Conservation (phyloP, 176 grass and related monocot genomes). For the Hordeum marinum region DNA sequence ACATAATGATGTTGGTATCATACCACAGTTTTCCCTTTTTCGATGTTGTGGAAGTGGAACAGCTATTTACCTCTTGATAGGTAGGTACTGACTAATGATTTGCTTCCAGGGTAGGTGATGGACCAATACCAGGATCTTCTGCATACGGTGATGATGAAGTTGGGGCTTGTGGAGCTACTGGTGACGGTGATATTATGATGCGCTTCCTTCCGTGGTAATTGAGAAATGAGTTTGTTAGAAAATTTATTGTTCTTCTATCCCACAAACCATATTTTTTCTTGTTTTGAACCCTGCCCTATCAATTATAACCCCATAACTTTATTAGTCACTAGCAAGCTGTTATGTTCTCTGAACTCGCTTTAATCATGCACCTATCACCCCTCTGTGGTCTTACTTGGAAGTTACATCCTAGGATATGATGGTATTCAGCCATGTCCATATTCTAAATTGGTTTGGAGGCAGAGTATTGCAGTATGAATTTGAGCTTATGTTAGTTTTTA, state of each 20-base stretch:
- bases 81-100: conserved; percentile 4
- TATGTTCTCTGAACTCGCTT: background rate
- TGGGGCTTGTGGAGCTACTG: conserved; percentile 86
- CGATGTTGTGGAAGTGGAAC: background rate
- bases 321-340: background rate
- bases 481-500: background rate
- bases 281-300: background rate
- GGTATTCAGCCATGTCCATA: background rate
- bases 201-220: conserved; percentile 91
- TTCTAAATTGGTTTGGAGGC: background rate
- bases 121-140: conserved; percentile 81
- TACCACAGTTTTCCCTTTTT: background rate
- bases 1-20: background rate
- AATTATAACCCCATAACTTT: background rate
- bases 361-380: background rate
- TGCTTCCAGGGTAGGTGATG: conserved; percentile 85
- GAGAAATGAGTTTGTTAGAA: background rate
- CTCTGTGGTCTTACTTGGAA: background rate
- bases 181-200: conserved; percentile 99
- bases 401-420: background rate
- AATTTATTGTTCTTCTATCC: background rate
- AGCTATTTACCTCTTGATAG: conserved; percentile 2
- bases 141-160: conserved; percentile 85
- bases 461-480: background rate
- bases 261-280: background rate